Base-by-base conservation (phyloP, 495 filamentous ascomycete genomes). In the Letharia columbiana region DNA sequence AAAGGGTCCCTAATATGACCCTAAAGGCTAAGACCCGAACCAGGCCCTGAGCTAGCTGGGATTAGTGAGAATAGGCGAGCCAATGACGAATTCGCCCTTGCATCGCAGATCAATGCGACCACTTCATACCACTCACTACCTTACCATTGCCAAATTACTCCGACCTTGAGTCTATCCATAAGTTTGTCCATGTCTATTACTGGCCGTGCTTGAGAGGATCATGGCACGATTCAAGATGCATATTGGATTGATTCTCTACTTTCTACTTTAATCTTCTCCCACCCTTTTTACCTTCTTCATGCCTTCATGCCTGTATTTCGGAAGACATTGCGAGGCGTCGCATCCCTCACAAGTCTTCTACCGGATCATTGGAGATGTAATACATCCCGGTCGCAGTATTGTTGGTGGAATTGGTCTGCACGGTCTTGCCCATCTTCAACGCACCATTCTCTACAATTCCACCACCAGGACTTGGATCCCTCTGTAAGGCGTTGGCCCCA, bases 401-500 rank as follows among this genome's bases (percentile, higher is more conserved):
- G 63, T 78, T 71, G 31, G 82, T 84, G 33, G 80, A 45, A 67
- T 84, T 85, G 33, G 77, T 82, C 67, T 75, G 71, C 23, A 73
- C 70, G 6, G 75, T 73, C 59, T 76, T 76, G 2, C 83, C 82
- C 3, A 76, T 75, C 72, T 81, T 82, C 70, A 85, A 65, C 35
- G 70, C 76, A 10, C 82, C 81, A 57, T 77, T 78, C 61, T 77
- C 74, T 7, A 79, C 78, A 31, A 76, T 77, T 6, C 82, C 80
- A 23, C 77, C 79, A 63, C 77, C 80, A 31, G 80, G 76, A 5
- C 74, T 70, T 37, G 76, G 73, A 62, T 77, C 70, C 37, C 78
- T 77, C 62, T 73, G 72, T 45, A 87, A 68, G 49, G 73, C 78
- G 69, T 87, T 87, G 52, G 77, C 82, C 2, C 85, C 85, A 20